A percentile compares a stretch with the other conserved stretches of the same genome.
Evolutionary conservation across 257 asterid genomes (phyloP).

Genomic region (Solanum microdontum): DNA sequence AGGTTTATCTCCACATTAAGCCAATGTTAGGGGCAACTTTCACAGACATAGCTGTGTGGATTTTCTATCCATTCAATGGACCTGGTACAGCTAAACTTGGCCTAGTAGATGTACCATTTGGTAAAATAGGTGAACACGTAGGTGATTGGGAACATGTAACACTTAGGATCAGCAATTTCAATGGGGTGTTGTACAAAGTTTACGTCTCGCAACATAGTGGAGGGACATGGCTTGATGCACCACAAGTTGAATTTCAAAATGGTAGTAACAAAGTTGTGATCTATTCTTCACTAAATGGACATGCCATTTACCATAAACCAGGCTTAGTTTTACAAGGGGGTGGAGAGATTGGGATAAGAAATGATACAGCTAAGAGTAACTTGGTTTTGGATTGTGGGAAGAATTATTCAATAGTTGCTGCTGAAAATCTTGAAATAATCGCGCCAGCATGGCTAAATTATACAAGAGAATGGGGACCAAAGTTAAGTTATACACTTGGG

Average conservation of each 20-base stretch:
- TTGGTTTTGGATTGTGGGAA: conserved; percentile 45
- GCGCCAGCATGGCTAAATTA: conserved; percentile 78
- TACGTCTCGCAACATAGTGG: conserved; percentile 53
- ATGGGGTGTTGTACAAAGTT: conserved; percentile 45
- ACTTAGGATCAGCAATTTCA: conserved; percentile 68
- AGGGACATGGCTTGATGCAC: conserved; percentile 62
- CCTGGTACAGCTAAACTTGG: conserved; percentile 58
- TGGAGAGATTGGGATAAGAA: conserved; percentile 42
- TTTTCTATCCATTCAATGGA: conserved; percentile 87
- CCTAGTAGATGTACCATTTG: conserved; percentile 29
- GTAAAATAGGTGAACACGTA: conserved; percentile 69
- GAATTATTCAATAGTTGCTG: conserved; percentile 38
- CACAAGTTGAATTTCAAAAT: conserved; percentile 27
- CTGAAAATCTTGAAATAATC: conserved; percentile 29
- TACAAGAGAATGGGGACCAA: conserved; percentile 68
- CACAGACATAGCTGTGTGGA: conserved; percentile 73
- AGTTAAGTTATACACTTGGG: conserved; percentile 22
- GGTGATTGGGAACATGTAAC: conserved; percentile 98
- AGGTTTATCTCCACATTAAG: conserved; percentile 61
- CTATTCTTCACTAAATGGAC: conserved; percentile 62
- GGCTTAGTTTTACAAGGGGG: conserved; percentile 50
- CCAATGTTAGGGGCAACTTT: conserved; percentile 59
- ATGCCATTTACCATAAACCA: conserved; percentile 30
- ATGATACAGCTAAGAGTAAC: conserved; percentile 49
- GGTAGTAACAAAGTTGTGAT: conserved; percentile 45